Evolutionary conservation across 2,329 filamentous ascomycete genomes (phyloP).

Genomic region (Phaeosphaeria sp.): DNA sequence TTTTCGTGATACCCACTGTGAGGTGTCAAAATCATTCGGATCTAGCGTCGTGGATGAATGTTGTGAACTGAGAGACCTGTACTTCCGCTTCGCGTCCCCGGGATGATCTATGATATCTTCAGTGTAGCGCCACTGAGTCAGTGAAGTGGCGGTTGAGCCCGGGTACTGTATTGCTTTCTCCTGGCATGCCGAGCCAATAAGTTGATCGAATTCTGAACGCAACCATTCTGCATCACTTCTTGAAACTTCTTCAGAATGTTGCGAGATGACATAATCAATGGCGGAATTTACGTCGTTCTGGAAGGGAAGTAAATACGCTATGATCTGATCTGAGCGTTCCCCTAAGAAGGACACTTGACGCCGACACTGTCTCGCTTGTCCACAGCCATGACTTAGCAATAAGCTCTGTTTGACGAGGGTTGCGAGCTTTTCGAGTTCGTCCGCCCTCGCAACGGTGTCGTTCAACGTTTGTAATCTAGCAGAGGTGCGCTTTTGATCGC

Average conservation of each 20-base stretch:
- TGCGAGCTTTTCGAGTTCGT: background rate
- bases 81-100: background rate
- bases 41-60: background rate
- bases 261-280: background rate
- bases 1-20: background rate
- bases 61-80: background rate
- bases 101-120: background rate
- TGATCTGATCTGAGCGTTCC: constrained; percentile 12
- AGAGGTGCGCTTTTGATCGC: background rate
- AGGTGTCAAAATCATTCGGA: background rate
- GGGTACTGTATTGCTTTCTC: constrained; percentile 10
- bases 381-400: background rate
- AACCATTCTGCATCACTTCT: constrained; percentile 1
- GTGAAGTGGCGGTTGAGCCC: constrained; percentile 4
- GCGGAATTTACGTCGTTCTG: constrained; percentile 1
- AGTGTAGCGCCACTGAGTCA: constrained; percentile 10
- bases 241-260: background rate
- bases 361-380: background rate
- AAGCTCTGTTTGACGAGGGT: background rate
- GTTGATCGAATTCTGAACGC: constrained; percentile 7
- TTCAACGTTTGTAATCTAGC: background rate
- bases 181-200: constrained; percentile 14
- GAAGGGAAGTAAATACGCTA: constrained; percentile 10
- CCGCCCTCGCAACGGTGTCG: background rate
- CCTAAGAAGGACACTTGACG: constrained; percentile 9